Evolutionary conservation across 768 basidiomycete genomes (phyloP).

Genomic region (Leucosporidium creatinivorum): DNA sequence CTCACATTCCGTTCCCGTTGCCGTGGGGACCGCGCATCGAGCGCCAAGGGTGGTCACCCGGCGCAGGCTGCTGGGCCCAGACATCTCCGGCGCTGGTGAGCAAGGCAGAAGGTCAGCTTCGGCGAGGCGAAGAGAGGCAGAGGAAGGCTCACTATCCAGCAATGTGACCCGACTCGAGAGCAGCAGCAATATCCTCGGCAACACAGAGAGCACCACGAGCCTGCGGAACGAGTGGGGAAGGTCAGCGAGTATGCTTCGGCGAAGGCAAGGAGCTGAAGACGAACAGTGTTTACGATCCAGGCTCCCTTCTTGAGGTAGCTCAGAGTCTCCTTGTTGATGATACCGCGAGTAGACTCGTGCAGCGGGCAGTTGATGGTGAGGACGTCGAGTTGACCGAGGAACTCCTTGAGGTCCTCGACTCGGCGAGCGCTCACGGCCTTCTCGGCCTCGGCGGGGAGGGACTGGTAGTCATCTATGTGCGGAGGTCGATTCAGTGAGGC

Average conservation of each 20-base stretch:
- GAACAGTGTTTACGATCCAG: slow-evolving; percentile 68
- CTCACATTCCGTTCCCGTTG: slow-evolving; percentile 75
- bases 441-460: slow-evolving; percentile 50
- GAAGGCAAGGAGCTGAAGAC: too few relatives aligned
- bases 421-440: slow-evolving; percentile 63
- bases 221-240: too few relatives aligned
- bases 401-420: slow-evolving; percentile 71
- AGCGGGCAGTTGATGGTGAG: slow-evolving; percentile 81
- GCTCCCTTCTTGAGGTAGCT: slow-evolving; percentile 85
- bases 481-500: neutral
- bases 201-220: slow-evolving; percentile 88
- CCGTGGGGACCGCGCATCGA: slow-evolving; percentile 67
- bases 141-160: slow-evolving; percentile 44
- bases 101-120: too few relatives aligned
- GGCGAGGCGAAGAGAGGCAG: too few relatives aligned
- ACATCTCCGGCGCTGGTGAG: slow-evolving; percentile 52
- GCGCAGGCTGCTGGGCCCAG: slow-evolving; percentile 78
- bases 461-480: slow-evolving; percentile 26
- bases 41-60: slow-evolving; percentile 78
- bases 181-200: slow-evolving; percentile 67
- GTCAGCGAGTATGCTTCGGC: too few relatives aligned
- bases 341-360: slow-evolving; percentile 70
- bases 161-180: slow-evolving; percentile 70
- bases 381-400: slow-evolving; percentile 41
- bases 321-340: slow-evolving; percentile 56